Evolutionary conservation across 2,329 filamentous ascomycete genomes (phyloP).

Genomic region (Endoconidiophora polonica): DNA sequence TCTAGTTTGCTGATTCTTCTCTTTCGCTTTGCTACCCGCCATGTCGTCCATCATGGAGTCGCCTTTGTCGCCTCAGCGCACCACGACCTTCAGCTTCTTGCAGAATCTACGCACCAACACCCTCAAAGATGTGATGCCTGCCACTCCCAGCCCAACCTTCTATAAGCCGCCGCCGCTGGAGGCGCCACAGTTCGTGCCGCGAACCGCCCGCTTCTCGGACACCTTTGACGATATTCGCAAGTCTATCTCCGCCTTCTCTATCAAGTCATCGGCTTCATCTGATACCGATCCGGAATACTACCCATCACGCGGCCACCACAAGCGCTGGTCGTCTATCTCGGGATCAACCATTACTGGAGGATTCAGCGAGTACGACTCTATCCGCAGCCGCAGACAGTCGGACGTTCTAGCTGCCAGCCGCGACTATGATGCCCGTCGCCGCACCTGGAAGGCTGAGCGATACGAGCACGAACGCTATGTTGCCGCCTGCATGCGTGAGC

Average conservation of each 20-base stretch:
- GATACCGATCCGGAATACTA: constrained; percentile 9
- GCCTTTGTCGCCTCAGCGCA: constrained; percentile 5
- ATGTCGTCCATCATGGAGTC: constrained; percentile 2
- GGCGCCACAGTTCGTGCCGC: constrained; percentile 1
- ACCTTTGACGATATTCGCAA: constrained; percentile 14
- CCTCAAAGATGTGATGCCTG: constrained; percentile 1
- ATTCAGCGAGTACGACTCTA: background rate
- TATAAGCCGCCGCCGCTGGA: background rate
- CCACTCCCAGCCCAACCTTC: constrained; percentile 7
- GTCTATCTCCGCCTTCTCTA: constrained; percentile 13
- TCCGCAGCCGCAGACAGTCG: constrained; percentile 2
- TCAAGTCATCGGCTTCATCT: constrained; percentile 3
- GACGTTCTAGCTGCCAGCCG: constrained; percentile 2
- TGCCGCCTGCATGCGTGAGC: constrained; percentile 3
- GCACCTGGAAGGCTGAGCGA: constrained; percentile 9
- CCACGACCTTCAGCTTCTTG: constrained; percentile 9
- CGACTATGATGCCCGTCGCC: constrained; percentile 6
- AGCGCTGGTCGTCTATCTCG: constrained; percentile 10
- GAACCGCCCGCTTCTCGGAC: constrained; percentile 9
- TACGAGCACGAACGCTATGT: constrained; percentile 10
- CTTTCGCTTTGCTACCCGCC: background rate
- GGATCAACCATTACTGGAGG: constrained; percentile 3
- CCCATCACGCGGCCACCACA: constrained; percentile 1
- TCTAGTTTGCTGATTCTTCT: too few relatives aligned
- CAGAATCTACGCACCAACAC: constrained; percentile 9